These are phyloP conservation scores for Pyrrhoderma lamaoense DNA, from an alignment of 1,284 basidiomycete genomes.

Conservation along the genomic window DNA sequence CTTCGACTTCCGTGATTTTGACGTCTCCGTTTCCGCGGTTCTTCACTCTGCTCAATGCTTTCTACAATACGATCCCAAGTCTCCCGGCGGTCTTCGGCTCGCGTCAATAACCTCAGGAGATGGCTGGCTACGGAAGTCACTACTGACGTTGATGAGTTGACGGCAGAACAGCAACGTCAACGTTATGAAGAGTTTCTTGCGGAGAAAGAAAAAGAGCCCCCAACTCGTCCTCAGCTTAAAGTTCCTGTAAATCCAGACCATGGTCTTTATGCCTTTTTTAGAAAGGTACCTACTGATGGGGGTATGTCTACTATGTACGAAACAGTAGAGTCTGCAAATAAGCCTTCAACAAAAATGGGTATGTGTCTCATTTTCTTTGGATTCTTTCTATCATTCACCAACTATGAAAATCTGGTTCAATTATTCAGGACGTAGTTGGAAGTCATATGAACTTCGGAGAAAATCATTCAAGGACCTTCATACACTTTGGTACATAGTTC, in stretches of 20 bases:
- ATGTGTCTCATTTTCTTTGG: too few species aligned
- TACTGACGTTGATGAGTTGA: not conserved
- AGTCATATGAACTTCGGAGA: slow-evolving; percentile 72
- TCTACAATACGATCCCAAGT: slow-evolving; percentile 7
- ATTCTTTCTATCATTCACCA: slow-evolving; percentile 20
- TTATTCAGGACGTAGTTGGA: slow-evolving; percentile 74
- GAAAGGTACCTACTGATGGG: slow-evolving; percentile 37
- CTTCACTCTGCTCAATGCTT: slow-evolving; percentile 6
- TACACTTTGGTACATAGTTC: slow-evolving; percentile 84
- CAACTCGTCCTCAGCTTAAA: slow-evolving; percentile 36
- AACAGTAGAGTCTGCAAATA: slow-evolving; percentile 35
- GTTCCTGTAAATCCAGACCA: slow-evolving; percentile 48
- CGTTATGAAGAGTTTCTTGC: slow-evolving; percentile 15
- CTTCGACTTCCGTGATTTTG: not conserved
- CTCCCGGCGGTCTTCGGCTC: not conserved
- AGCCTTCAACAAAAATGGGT: slow-evolving; percentile 25
- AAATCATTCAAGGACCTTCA: slow-evolving; percentile 92
- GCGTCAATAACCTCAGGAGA: slow-evolving; percentile 1
- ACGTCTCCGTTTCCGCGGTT: not conserved
- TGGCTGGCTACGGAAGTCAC: slow-evolving; percentile 14
- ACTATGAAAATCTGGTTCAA: slow-evolving; percentile 10
- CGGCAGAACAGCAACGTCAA: slow-evolving; percentile 10
- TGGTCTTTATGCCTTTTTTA: slow-evolving; percentile 71
- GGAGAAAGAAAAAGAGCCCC: slow-evolving; percentile 16
- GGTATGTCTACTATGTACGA: slow-evolving; percentile 32